A percentile compares a stretch with the other conserved stretches of the same genome.
Conservation (phyloP, 257 asterid genomes). For the Petrea volubilis region DNA sequence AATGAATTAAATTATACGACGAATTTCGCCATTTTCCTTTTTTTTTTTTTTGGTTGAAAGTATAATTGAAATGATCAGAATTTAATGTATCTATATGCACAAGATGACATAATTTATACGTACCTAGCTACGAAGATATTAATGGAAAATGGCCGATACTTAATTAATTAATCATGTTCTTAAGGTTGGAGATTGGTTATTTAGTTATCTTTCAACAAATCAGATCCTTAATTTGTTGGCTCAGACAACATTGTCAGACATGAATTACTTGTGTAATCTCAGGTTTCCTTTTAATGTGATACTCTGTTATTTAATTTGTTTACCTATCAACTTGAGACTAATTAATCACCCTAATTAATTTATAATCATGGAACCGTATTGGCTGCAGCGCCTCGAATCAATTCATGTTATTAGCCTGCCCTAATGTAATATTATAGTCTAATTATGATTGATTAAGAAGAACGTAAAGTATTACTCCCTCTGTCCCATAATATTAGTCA, state of each 20-base stretch:
- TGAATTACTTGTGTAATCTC: slow-evolving; percentile 21
- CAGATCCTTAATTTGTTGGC: slow-evolving; percentile 21
- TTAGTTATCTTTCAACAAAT: slow-evolving; percentile 25
- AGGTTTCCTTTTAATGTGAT: slow-evolving; percentile 27
- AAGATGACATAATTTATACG: not conserved
- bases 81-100: no score
- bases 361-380: slow-evolving; percentile 36
- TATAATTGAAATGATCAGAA: not conserved
- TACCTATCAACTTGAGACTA: slow-evolving; percentile 26
- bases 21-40: no score
- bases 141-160: not conserved
- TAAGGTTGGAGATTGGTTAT: slow-evolving; percentile 32
- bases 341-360: slow-evolving; percentile 20
- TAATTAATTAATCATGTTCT: slow-evolving; percentile 15
- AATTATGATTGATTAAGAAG: no score
- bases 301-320: not conserved
- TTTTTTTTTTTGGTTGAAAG: no score
- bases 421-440: not conserved
- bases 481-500: no score
- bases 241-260: slow-evolving; percentile 39
- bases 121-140: not conserved
- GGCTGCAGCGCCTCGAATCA: slow-evolving; percentile 25
- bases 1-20: no score
- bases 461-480: no score
- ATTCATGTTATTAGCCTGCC: slow-evolving; percentile 15